A percentile compares a stretch with the other conserved stretches of the same genome.
phyloP scores from a whole-genome alignment of 371 early-diverging fungal species.

The Haplosporangium sp. region DNA sequence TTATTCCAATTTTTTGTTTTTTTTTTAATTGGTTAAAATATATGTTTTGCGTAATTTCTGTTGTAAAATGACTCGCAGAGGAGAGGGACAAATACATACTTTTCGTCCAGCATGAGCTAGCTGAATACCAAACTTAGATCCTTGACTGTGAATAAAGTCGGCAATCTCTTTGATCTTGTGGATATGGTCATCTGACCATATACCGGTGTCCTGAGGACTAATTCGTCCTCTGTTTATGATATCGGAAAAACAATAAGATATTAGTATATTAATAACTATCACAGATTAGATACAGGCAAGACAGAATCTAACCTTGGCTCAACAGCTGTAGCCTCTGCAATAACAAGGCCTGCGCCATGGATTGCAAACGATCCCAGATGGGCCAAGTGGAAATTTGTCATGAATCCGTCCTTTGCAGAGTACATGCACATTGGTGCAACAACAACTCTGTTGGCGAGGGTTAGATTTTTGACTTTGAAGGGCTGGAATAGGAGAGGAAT shows the following conservation, averaged over 20 bases:
- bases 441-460: slow-evolving; percentile 78
- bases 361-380: slow-evolving; percentile 80
- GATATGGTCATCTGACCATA: slow-evolving; percentile 88
- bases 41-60: no score
- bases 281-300: background rate
- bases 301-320: slow-evolving; percentile 41
- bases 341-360: slow-evolving; percentile 78
- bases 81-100: slow-evolving; percentile 5
- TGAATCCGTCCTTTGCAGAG: slow-evolving; percentile 63
- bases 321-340: slow-evolving; percentile 87
- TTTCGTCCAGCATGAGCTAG: slow-evolving; percentile 91
- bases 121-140: slow-evolving; percentile 75
- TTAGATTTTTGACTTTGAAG: slow-evolving; percentile 64
- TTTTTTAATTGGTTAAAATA: no score
- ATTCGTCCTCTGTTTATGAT: slow-evolving; percentile 72
- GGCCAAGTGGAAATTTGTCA: slow-evolving; percentile 71
- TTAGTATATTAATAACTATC: background rate
- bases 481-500: slow-evolving; percentile 70
- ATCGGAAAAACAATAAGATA: background rate
- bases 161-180: slow-evolving; percentile 68
- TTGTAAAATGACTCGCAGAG: background rate
- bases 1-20: slow-evolving; percentile 48
- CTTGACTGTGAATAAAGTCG: slow-evolving; percentile 77
- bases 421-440: slow-evolving; percentile 87
- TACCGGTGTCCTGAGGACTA: slow-evolving; percentile 76